phyloP scores from a whole-genome alignment of 2,329 filamentous ascomycete genomes.

The Colletotrichum sansevieriae region DNA sequence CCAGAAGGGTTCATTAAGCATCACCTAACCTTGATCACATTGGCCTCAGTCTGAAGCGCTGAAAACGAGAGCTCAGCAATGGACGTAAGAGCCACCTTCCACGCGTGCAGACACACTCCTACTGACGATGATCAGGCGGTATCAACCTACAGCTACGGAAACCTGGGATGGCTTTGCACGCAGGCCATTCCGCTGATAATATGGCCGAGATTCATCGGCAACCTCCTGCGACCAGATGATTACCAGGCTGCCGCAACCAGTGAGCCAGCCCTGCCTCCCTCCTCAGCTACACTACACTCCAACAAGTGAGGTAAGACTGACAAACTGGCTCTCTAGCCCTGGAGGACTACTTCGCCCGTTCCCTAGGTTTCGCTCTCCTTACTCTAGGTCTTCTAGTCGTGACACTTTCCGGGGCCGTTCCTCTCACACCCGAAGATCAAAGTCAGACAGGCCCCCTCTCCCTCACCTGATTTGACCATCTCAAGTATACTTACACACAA shows the following conservation, averaged over 20 bases:
- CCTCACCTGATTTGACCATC: background rate
- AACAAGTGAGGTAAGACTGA: background rate
- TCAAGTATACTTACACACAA: constrained; percentile 11
- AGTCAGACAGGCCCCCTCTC: constrained; percentile 46
- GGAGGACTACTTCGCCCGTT: constrained; percentile 81
- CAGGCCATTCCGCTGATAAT: constrained; percentile 62
- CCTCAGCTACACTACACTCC: background rate
- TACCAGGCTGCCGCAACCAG: constrained; percentile 46
- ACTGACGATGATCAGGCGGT: constrained; percentile 55
- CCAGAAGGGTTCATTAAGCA: too few relatives aligned
- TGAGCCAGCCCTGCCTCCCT: constrained; percentile 41
- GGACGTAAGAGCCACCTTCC: constrained; percentile 45
- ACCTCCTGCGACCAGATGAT: constrained; percentile 55
- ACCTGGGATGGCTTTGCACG: constrained; percentile 63
- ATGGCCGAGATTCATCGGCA: constrained; percentile 62
- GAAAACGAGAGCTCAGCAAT: constrained; percentile 36
- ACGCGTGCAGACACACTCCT: background rate
- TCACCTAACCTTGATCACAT: too few relatives aligned
- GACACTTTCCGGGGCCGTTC: constrained; percentile 78
- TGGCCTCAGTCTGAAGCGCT: background rate
- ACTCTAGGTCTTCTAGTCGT: constrained; percentile 74
- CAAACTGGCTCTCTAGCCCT: constrained; percentile 58
- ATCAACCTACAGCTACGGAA: constrained; percentile 64
- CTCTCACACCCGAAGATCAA: constrained; percentile 64
- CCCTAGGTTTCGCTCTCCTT: constrained; percentile 76